Conservation (phyloP, 164 flowering plant species). For the Platanus orientalis region DNA sequence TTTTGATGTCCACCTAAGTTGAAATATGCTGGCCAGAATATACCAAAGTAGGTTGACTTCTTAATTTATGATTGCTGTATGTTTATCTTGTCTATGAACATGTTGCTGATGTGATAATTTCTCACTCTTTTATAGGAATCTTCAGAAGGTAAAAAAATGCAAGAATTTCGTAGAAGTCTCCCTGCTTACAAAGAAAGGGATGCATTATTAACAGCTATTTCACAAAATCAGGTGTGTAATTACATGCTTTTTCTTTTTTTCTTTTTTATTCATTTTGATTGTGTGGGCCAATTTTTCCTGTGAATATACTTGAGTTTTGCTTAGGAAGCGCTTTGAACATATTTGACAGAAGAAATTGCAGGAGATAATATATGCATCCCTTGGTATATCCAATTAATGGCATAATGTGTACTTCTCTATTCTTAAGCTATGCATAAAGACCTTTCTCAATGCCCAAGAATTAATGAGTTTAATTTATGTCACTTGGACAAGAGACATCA, state of each 20-base stretch:
- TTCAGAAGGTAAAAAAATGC: conserved; percentile 63
- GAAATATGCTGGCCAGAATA: too few relatives aligned
- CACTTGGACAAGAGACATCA: too few relatives aligned
- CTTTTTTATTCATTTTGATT: not conserved
- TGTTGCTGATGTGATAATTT: not conserved
- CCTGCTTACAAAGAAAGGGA: conserved; percentile 87
- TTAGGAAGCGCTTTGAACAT: too few relatives aligned
- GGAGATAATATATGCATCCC: not conserved
- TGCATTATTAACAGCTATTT: conserved; percentile 59
- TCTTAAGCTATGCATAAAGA: too few relatives aligned
- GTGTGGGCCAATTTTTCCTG: not conserved
- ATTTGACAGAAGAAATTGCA: not conserved
- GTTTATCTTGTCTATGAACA: not conserved
- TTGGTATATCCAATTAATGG: not conserved
- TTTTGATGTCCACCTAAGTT: too few relatives aligned
- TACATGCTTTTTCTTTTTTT: not conserved
- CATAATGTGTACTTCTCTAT: too few relatives aligned
- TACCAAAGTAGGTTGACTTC: too few relatives aligned
- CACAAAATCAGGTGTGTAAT: conserved; percentile 64
- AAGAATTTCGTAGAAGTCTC: conserved; percentile 67
- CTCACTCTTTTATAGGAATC: conserved; percentile 47
- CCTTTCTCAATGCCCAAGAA: too few relatives aligned
- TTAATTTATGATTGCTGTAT: too few relatives aligned
- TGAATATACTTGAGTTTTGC: too few relatives aligned
- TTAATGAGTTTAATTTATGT: too few relatives aligned